phyloP scores from a whole-genome alignment of 2,329 filamentous ascomycete species.

The Zymoseptoria tritici region DNA sequence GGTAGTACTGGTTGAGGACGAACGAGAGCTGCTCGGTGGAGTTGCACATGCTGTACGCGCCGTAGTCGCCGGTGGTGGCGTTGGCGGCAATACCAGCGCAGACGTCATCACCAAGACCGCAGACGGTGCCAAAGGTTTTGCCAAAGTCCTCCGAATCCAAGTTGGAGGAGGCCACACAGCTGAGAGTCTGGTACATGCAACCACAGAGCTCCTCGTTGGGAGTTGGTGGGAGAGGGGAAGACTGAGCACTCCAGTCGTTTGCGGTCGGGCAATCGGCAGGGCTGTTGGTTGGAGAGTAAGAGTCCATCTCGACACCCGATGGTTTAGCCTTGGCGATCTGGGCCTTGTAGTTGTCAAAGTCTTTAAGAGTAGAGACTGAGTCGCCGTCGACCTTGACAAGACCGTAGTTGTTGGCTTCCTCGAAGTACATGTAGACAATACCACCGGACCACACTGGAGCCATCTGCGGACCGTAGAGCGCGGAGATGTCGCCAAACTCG shows the following conservation, averaged over 20 bases:
- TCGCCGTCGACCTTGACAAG: conserved; percentile 57
- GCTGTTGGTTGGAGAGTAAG: conserved; percentile 69
- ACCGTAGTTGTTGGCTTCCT: conserved; percentile 85
- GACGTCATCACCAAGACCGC: conserved; percentile 47
- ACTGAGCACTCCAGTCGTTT: conserved; percentile 61
- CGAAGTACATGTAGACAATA: conserved; percentile 98
- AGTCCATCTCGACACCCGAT: conserved; percentile 54
- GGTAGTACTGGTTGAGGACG: conserved; percentile 67
- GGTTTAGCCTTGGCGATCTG: conserved; percentile 63
- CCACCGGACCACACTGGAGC: conserved; percentile 82
- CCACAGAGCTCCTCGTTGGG: conserved; percentile 72
- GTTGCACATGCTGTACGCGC: conserved; percentile 71
- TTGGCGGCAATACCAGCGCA: conserved; percentile 65
- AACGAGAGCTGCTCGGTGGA: conserved; percentile 63
- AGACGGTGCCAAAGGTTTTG: conserved; percentile 67
- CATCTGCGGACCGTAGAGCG: conserved; percentile 77
- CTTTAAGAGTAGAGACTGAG: conserved; percentile 58
- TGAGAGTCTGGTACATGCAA: conserved; percentile 73
- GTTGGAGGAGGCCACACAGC: conserved; percentile 58
- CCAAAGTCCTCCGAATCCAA: conserved; percentile 54
- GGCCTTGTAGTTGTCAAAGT: conserved; percentile 66
- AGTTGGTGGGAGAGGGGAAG: conserved; percentile 65
- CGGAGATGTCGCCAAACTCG: conserved; percentile 75
- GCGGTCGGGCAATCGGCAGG: conserved; percentile 63
- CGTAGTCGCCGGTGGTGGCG: conserved; percentile 60